Percentiles rank a stretch among this genome's conserved stretches.
Conservation (phyloP, 768 basidiomycete species). For the Boletellus ananas region DNA sequence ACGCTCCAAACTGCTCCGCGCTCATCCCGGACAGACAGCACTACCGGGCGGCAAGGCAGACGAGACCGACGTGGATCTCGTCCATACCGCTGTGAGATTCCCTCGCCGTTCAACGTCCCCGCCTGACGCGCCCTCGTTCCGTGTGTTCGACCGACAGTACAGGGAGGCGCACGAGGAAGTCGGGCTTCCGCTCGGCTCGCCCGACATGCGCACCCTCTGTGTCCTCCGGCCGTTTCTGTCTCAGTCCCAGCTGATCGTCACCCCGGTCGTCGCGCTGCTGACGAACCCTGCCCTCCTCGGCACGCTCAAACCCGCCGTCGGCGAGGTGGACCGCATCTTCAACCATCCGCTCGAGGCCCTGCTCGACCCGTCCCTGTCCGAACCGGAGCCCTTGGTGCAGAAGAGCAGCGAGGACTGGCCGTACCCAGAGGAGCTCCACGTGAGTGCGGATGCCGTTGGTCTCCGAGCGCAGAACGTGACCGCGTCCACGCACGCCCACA, state of each 20-base stretch:
- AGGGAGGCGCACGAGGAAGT: constrained; percentile 89
- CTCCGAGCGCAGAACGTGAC: background rate
- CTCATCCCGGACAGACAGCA: constrained; percentile 80
- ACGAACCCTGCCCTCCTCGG: constrained; percentile 49
- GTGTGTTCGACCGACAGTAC: constrained; percentile 39
- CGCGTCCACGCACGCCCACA: constrained; percentile 30
- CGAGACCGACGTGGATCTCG: constrained; percentile 54
- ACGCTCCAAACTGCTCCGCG: constrained; percentile 68
- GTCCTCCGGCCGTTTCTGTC: constrained; percentile 67
- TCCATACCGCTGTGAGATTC: constrained; percentile 69
- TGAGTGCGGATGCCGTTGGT: constrained; percentile 34
- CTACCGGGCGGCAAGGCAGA: constrained; percentile 82
- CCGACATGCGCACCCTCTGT: constrained; percentile 57
- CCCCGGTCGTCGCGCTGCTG: constrained; percentile 73
- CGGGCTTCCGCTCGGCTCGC: constrained; percentile 53
- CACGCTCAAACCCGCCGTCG: constrained; percentile 49
- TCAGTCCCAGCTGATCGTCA: constrained; percentile 64
- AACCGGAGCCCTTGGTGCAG: constrained; percentile 45
- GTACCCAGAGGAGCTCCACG: constrained; percentile 69
- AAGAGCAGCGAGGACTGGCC: constrained; percentile 74
- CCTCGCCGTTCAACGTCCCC: background rate
- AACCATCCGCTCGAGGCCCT: constrained; percentile 72
- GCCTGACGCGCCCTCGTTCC: too few species aligned
- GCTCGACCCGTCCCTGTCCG: constrained; percentile 52
- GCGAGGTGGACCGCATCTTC: constrained; percentile 79